These are phyloP conservation scores for Musa itinerans DNA, from an alignment of 176 grass and related monocot genomes.

Conservation along the genomic window DNA sequence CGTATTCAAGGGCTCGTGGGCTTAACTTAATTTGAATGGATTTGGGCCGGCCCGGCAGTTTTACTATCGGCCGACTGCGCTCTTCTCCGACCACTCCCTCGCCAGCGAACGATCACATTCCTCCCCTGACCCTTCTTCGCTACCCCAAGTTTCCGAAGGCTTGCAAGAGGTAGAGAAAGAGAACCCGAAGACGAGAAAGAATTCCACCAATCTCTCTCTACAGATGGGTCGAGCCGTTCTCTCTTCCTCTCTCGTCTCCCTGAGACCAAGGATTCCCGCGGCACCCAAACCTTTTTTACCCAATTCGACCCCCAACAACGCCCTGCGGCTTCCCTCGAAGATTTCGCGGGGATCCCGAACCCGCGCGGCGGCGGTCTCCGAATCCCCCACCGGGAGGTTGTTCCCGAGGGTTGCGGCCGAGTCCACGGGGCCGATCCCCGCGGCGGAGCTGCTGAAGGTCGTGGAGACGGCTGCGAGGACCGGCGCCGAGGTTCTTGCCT, in stretches of 20 bases:
- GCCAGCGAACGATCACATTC: too few species aligned
- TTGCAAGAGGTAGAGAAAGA: too few species aligned
- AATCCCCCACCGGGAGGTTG: constrained; percentile 18
- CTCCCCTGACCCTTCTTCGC: too few species aligned
- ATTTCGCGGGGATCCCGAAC: background rate
- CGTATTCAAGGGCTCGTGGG: too few species aligned
- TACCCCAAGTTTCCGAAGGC: too few species aligned
- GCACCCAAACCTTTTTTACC: background rate
- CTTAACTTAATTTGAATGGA: too few species aligned
- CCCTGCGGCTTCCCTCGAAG: background rate
- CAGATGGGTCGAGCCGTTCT: constrained; percentile 1
- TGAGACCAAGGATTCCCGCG: background rate
- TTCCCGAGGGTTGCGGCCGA: constrained; percentile 63
- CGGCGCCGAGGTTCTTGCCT: constrained; percentile 53
- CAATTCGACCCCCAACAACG: background rate
- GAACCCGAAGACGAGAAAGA: too few species aligned
- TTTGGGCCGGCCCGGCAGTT: too few species aligned
- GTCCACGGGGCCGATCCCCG: constrained; percentile 75
- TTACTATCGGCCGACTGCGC: too few species aligned
- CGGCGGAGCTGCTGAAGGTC: constrained; percentile 55
- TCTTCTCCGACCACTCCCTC: too few species aligned
- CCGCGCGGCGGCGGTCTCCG: constrained; percentile 4
- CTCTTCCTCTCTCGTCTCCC: constrained; percentile 3
- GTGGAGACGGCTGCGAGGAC: constrained; percentile 65
- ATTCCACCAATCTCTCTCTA: background rate